Evolutionary conservation across 345 rosid genomes (phyloP).

Genomic region (Salix viminalis): DNA sequence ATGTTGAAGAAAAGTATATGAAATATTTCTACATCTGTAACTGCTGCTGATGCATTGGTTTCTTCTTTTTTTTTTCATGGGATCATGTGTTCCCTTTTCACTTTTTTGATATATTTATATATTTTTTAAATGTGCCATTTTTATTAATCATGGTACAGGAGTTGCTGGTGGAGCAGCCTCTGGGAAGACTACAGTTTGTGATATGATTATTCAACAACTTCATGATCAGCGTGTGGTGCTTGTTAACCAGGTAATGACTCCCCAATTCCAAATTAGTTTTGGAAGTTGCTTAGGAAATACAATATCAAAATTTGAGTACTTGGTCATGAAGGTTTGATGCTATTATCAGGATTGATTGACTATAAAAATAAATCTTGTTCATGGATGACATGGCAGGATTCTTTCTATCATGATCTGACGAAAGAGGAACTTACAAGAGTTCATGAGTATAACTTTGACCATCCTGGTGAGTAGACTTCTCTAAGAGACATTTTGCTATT

Average conservation of each 20-base stretch:
- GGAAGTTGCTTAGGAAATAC: no score
- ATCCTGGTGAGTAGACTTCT: constrained; percentile 76
- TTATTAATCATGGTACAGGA: constrained; percentile 36
- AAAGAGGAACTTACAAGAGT: constrained; percentile 84
- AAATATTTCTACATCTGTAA: no score
- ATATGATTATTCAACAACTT: constrained; percentile 98
- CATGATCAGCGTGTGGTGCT: constrained; percentile 99
- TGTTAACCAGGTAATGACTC: constrained; percentile 69
- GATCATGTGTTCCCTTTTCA: no score
- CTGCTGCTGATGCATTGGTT: no score
- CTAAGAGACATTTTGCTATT: constrained; percentile 4
- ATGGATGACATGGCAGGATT: constrained; percentile 70
- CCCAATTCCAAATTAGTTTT: no score
- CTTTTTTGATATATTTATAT: no score
- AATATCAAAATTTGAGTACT: no score
- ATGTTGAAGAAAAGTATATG: no score
- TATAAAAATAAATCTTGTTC: constrained; percentile 4
- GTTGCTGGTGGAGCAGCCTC: constrained; percentile 99
- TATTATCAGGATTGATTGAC: background rate
- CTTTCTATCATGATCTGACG: constrained; percentile 89
- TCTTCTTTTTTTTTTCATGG: no score
- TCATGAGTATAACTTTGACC: constrained; percentile 98
- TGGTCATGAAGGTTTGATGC: background rate
- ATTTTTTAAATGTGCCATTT: background rate
- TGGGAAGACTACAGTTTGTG: constrained; percentile 97